Conservation (phyloP, 208 protist genomes). For the Willaertia magna region DNA sequence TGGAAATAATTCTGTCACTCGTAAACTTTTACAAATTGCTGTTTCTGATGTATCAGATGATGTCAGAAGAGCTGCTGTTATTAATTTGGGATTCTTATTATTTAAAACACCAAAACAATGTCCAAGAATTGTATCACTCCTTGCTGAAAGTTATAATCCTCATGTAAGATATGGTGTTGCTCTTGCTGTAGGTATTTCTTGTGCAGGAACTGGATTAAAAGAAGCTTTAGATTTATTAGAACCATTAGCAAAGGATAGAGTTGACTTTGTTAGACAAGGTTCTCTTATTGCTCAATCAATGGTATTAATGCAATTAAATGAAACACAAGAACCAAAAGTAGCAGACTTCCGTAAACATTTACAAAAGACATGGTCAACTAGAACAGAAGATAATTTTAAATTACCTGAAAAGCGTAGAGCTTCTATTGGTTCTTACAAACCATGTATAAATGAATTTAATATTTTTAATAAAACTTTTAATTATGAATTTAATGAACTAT, state of each 20-base stretch:
- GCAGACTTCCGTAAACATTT: constrained; percentile 63
- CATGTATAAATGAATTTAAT: no score
- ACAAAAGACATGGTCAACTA: constrained; percentile 29
- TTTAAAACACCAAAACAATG: constrained; percentile 80
- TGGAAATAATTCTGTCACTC: constrained; percentile 77
- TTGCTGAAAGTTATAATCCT: constrained; percentile 93
- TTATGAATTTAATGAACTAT: no score
- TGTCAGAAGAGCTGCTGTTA: constrained; percentile 92
- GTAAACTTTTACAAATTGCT: constrained; percentile 85
- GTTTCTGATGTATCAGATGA: constrained; percentile 95
- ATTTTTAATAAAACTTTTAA: no score
- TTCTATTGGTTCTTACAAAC: no score
- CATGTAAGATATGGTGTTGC: constrained; percentile 94
- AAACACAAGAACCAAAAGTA: constrained; percentile 65
- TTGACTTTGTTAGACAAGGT: constrained; percentile 93
- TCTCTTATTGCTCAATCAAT: constrained; percentile 87
- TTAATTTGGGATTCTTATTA: constrained; percentile 93
- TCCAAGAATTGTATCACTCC: constrained; percentile 53
- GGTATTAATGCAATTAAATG: constrained; percentile 83
- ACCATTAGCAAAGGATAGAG: constrained; percentile 75
- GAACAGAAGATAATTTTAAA: constrained; percentile 14
- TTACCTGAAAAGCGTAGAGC: no score
- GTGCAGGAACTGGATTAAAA: constrained; percentile 79
- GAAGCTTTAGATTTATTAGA: constrained; percentile 84
- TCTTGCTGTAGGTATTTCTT: constrained; percentile 90